phyloP scores from a whole-genome alignment of 225 moss, liverwort and hornwort genomes.

The Anthoceros angustus region DNA sequence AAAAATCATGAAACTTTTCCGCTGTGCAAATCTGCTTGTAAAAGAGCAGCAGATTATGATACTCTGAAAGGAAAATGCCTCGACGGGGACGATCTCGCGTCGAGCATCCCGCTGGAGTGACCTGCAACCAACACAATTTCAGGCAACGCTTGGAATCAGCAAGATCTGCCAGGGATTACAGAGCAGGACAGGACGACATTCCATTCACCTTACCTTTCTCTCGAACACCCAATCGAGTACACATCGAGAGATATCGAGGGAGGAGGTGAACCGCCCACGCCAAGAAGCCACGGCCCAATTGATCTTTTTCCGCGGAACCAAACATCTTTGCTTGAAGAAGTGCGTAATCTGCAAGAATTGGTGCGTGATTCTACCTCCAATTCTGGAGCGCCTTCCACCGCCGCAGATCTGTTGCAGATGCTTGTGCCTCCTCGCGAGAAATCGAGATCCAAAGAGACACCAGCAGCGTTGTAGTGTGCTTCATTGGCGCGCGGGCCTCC shows the following conservation, averaged over 20 bases:
- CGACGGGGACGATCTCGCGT: background rate
- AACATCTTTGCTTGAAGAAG: background rate
- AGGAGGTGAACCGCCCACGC: too few species aligned
- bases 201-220: background rate
- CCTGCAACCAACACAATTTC: background rate
- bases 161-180: background rate
- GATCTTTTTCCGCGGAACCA: background rate
- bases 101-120: background rate
- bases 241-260: background rate
- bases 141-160: background rate
- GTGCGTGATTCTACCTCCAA: background rate
- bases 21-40: background rate
- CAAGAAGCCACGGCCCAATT: too few species aligned
- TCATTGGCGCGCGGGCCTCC: background rate
- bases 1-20: too few species aligned
- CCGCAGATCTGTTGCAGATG: background rate
- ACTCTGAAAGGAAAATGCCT: background rate
- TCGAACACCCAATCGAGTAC: background rate
- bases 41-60: background rate
- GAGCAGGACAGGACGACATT: background rate
- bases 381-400: background rate
- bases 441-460: background rate
- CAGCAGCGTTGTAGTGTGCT: background rate
- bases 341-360: background rate
- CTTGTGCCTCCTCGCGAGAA: background rate